Evolutionary conservation across 2,329 filamentous ascomycete species (phyloP).

Genomic region (Alternaria burnsii): DNA sequence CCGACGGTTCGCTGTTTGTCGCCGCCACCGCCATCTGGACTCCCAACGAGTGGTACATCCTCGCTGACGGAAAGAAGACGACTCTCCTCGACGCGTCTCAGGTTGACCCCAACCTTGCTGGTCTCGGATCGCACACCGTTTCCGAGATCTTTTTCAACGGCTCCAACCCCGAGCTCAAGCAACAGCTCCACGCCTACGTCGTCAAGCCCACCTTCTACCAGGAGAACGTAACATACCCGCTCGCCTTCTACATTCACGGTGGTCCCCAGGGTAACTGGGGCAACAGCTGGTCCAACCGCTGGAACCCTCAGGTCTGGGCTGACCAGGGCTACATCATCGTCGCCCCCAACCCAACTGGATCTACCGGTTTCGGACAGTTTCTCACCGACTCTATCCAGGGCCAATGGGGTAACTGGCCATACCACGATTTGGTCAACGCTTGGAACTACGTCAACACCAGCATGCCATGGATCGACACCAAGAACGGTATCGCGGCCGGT

Average conservation of each 20-base stretch:
- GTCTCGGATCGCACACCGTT: constrained; percentile 69
- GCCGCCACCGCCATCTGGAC: constrained; percentile 46
- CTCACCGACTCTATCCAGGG: constrained; percentile 78
- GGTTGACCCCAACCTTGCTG: constrained; percentile 70
- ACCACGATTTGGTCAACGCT: constrained; percentile 80
- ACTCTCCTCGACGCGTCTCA: constrained; percentile 67
- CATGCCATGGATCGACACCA: constrained; percentile 72
- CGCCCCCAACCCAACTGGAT: constrained; percentile 83
- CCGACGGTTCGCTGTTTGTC: constrained; percentile 64
- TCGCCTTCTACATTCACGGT: constrained; percentile 82
- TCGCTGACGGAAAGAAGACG: constrained; percentile 45
- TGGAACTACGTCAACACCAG: constrained; percentile 77
- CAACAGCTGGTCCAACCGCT: constrained; percentile 80
- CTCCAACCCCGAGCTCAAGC: constrained; percentile 59
- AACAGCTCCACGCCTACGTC: constrained; percentile 73
- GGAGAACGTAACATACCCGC: constrained; percentile 75
- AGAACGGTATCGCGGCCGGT: constrained; percentile 76
- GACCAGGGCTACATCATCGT: constrained; percentile 88
- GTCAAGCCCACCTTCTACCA: constrained; percentile 72
- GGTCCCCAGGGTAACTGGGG: constrained; percentile 79
- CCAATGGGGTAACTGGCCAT: constrained; percentile 88
- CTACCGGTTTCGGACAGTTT: constrained; percentile 82
- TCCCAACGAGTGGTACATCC: constrained; percentile 43
- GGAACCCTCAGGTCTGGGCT: constrained; percentile 86
- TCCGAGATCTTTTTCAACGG: constrained; percentile 77